A percentile compares a stretch with the other conserved stretches of the same genome.
These are phyloP conservation scores for Tremellales sp. DNA, from an alignment of 1,284 basidiomycete genomes.

Conservation along the genomic window DNA sequence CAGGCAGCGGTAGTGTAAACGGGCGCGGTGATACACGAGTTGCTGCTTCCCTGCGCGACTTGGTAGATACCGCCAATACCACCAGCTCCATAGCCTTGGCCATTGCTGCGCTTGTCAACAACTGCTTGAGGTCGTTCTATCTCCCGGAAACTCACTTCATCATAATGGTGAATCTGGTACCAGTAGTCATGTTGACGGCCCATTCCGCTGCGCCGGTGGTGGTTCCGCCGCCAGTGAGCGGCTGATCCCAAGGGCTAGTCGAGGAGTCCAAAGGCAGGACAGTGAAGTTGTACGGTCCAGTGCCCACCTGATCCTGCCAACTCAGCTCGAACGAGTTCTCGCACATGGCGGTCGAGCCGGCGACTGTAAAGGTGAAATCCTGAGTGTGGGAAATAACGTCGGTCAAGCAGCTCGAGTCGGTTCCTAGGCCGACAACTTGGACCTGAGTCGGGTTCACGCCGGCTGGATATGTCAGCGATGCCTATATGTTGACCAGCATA, in stretches of 20 bases:
- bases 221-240: constrained; percentile 10
- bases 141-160: constrained; percentile 36
- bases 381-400: constrained; percentile 1
- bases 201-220: constrained; percentile 15
- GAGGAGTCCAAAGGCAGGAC: constrained; percentile 27
- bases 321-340: constrained; percentile 23
- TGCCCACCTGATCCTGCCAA: constrained; percentile 21
- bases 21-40: constrained; percentile 10
- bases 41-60: constrained; percentile 11
- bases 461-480: too few species aligned
- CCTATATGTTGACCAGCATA: not conserved
- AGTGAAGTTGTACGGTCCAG: constrained; percentile 33
- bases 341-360: constrained; percentile 26
- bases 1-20: constrained; percentile 21
- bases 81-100: constrained; percentile 23
- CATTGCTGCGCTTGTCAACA: not conserved
- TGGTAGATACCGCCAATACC: constrained; percentile 29
- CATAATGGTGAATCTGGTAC: constrained; percentile 30
- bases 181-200: constrained; percentile 28
- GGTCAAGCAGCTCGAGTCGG: not conserved
- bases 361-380: constrained; percentile 32
- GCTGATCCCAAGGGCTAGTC: constrained; percentile 26
- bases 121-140: not conserved
- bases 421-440: not conserved
- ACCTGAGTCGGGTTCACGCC: not conserved